Evolutionary conservation across 305 asterid species (phyloP), one percentile per base, ranked within the genome.

Genomic region (Solanum hybrid): DNA sequence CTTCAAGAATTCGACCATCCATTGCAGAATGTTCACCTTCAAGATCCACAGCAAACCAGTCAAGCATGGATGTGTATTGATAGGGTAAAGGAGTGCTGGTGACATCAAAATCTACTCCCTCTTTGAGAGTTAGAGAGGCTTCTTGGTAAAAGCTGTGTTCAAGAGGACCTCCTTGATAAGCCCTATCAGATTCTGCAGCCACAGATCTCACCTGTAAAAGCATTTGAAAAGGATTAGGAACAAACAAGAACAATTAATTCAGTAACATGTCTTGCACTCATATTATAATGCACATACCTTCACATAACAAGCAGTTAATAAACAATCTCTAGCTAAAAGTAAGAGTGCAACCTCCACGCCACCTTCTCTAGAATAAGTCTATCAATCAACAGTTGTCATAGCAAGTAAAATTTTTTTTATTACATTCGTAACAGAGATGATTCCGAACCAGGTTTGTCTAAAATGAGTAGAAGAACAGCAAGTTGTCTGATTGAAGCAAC

Each of bases 21-120:
- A 96, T 96, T 91, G 99, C 99, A 92, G 99, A 97, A 93, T 96
- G 99, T 97, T 97, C 99, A 93, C 99, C 99, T 92, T 96, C 98
- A 91, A 97, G 99, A 94, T 97, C 99, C 90, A 97, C 99, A 10
- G 98, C 96, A 70, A 96, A 97, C 99, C 99, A 97, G 93, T 97
- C 98, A 29, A 97, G 99, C 99, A 94, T 94, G 92, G 96, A 93
- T 89, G 93, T 78, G 92, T 96, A 97, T 86, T 92, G 93, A 93
- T 89, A 91, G 80, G 98, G 99, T 88, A 96, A 91, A 89, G 94
- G 86, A 93, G 92, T 90, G 89, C 92, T 94, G 33, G 91, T 86
- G 86, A 92, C 91, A 92, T 96, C 97, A 88, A 91, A 89, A 89
- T 91, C 92, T 65, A 75, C 79, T 91, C 95, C 95, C 90, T 90